Evolutionary conservation across 345 rosid genomes (phyloP).

Genomic region (Clausena lansium): DNA sequence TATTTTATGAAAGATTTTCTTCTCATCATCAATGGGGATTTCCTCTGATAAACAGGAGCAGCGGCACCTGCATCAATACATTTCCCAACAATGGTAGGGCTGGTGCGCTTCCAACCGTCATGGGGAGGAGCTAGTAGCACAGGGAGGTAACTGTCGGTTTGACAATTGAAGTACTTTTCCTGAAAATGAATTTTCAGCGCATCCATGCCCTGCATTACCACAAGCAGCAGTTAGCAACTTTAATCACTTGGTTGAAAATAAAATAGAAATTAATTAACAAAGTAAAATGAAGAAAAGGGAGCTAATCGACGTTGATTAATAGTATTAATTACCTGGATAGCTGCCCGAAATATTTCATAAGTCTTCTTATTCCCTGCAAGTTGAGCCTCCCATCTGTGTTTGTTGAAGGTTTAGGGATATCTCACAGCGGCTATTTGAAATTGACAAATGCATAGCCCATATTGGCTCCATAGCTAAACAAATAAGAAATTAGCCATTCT

Average conservation of each 20-base stretch:
- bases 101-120: conserved; percentile 24
- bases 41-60: not conserved
- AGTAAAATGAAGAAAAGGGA: too few species aligned
- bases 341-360: conserved; percentile 36
- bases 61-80: not conserved
- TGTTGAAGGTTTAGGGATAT: too few species aligned
- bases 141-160: conserved; percentile 34
- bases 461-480: conserved; percentile 29
- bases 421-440: conserved; percentile 38
- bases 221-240: too few species aligned
- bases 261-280: too few species aligned
- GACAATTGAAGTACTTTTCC: conserved; percentile 35
- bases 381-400: too few species aligned
- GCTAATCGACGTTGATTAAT: too few species aligned
- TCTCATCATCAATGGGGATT: not conserved
- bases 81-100: conserved; percentile 18
- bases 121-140: conserved; percentile 39
- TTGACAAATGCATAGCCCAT: conserved; percentile 60
- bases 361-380: conserved; percentile 17
- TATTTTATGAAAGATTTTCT: too few species aligned
- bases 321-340: conserved; percentile 33
- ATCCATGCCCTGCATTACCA: conserved; percentile 25
- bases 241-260: too few species aligned
- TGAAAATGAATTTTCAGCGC: conserved; percentile 24
- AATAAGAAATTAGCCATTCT: not conserved